phyloP scores from a whole-genome alignment of 2,329 filamentous ascomycete genomes.

The Biscogniauxia mediterranea region DNA sequence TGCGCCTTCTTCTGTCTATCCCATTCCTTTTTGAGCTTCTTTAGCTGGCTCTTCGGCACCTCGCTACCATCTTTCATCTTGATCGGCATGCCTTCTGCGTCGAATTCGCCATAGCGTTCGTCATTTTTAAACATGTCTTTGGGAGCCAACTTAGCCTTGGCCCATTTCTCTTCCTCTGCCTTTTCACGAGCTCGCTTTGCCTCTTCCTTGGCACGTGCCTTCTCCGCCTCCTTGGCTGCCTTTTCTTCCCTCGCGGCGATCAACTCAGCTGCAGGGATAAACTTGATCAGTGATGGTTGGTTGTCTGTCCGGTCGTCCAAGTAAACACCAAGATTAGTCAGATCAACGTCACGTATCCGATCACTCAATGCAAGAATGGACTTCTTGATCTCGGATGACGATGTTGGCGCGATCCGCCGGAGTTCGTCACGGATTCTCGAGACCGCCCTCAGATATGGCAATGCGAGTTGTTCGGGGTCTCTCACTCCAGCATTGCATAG shows the following conservation, averaged over 20 bases:
- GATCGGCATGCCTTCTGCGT: conserved; percentile 76
- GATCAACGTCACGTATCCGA: conserved; percentile 73
- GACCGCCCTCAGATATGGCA: conserved; percentile 55
- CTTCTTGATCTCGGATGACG: conserved; percentile 57
- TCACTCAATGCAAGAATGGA: conserved; percentile 76
- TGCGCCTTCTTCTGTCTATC: conserved; percentile 85
- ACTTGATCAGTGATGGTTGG: conserved; percentile 70
- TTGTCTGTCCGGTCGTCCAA: conserved; percentile 75
- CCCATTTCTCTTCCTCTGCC: conserved; percentile 52
- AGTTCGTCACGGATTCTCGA: conserved; percentile 62
- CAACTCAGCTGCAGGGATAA: conserved; percentile 55
- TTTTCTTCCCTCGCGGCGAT: conserved; percentile 60
- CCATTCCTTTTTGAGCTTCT: conserved; percentile 88
- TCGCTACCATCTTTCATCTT: conserved; percentile 76
- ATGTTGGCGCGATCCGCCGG: conserved; percentile 49
- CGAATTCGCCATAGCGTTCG: conserved; percentile 71
- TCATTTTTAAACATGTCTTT: conserved; percentile 57
- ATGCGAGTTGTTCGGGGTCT: conserved; percentile 51
- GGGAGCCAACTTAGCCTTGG: conserved; percentile 56
- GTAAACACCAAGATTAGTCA: conserved; percentile 82
- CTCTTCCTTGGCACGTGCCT: conserved; percentile 54
- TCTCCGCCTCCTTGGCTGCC: conserved; percentile 60
- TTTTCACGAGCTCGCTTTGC: conserved; percentile 49
- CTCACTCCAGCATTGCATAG: conserved; percentile 44
- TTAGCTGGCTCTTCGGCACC: conserved; percentile 73